phyloP scores from a whole-genome alignment of 257 asterid species.

The Echium plantagineum region DNA sequence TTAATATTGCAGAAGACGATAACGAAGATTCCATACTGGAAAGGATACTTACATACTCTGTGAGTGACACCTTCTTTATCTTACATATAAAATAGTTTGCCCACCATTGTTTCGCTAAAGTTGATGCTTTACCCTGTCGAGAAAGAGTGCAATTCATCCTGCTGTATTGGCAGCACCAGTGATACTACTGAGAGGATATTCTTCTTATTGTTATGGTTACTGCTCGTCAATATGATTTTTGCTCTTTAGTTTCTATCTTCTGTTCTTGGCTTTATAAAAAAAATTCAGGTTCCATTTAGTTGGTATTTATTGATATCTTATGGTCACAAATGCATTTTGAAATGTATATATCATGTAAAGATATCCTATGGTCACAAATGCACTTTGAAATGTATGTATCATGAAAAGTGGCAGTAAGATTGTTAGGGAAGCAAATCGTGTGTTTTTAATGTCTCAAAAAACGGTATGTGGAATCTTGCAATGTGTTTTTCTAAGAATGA shows the following conservation, averaged over 20 bases:
- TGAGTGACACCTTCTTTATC: conserved; percentile 19
- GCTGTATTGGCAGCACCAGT: not conserved
- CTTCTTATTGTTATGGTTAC: not conserved
- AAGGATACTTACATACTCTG: conserved; percentile 48
- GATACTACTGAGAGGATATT: not conserved
- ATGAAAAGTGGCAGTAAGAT: not conserved
- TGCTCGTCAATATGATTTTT: not conserved
- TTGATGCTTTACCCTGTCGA: not conserved
- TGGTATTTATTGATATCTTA: no score
- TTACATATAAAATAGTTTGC: not conserved
- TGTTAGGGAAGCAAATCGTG: not conserved
- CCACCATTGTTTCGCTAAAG: not conserved
- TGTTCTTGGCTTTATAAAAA: not conserved
- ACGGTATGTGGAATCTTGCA: no score
- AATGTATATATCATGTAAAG: not conserved
- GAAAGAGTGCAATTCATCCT: not conserved
- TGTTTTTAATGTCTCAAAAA: no score
- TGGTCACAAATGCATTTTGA: not conserved
- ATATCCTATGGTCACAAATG: no score
- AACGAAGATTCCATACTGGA: conserved; percentile 45
- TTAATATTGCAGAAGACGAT: conserved; percentile 35
- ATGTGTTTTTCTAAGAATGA: no score
- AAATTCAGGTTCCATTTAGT: not conserved
- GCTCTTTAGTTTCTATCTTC: not conserved
- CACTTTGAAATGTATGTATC: not conserved